Percentiles rank a stretch among this genome's conserved stretches.
phyloP scores from a whole-genome alignment of 2,329 filamentous ascomycete genomes.

The Cercospora nicotianae region DNA sequence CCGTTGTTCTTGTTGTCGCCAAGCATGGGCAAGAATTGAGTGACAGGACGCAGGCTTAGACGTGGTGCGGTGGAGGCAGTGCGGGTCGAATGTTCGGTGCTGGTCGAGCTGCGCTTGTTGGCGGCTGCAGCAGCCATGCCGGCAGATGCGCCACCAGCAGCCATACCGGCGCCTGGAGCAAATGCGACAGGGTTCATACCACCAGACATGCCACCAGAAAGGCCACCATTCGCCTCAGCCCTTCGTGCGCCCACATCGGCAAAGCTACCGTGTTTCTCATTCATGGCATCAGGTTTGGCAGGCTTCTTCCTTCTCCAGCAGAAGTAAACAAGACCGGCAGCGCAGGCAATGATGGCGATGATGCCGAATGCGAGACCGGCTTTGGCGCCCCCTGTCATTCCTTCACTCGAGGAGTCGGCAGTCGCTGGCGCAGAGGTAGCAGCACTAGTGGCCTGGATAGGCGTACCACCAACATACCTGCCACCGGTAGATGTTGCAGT shows the following conservation, averaged over 20 bases:
- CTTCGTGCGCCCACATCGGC: slow-evolving; percentile 23
- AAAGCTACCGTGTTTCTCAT: slow-evolving; percentile 41
- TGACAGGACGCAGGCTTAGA: slow-evolving; percentile 80
- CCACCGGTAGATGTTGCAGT: slow-evolving; percentile 21
- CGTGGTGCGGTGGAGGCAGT: slow-evolving; percentile 66
- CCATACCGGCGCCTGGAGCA: not conserved
- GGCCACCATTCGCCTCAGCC: slow-evolving; percentile 20
- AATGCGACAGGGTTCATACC: not conserved
- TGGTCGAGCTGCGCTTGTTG: slow-evolving; percentile 27
- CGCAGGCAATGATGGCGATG: slow-evolving; percentile 64
- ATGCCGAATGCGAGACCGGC: slow-evolving; percentile 86
- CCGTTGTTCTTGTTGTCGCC: slow-evolving; percentile 44
- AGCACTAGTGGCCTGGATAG: slow-evolving; percentile 27
- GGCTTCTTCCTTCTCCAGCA: slow-evolving; percentile 72
- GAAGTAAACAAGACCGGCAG: slow-evolving; percentile 70
- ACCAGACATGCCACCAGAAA: slow-evolving; percentile 9
- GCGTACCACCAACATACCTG: slow-evolving; percentile 25
- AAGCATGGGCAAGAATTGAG: slow-evolving; percentile 75
- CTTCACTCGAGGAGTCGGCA: slow-evolving; percentile 25
- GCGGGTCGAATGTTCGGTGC: slow-evolving; percentile 42
- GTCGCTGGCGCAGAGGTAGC: slow-evolving; percentile 18
- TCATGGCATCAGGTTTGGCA: slow-evolving; percentile 45
- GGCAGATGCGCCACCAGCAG: slow-evolving; percentile 9
- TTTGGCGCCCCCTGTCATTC: slow-evolving; percentile 57
- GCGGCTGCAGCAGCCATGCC: slow-evolving; percentile 11